Evolutionary conservation across 768 basidiomycete genomes (phyloP).

Genomic region (Amanita inopinata): DNA sequence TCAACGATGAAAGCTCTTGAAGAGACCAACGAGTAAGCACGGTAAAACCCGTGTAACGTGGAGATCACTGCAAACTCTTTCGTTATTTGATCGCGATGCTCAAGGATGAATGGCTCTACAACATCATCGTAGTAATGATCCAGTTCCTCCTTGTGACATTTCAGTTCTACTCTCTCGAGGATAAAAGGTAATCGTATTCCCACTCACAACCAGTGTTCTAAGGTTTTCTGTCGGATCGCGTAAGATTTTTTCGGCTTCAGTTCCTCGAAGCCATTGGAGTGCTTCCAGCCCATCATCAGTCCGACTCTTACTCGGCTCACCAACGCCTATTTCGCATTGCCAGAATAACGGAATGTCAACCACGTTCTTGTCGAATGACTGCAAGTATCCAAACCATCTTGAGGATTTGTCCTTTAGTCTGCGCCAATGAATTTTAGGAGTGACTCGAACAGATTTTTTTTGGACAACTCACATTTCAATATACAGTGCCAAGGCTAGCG

Average conservation of each 20-base stretch:
- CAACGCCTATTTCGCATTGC: slow-evolving; percentile 17
- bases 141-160: slow-evolving; percentile 22
- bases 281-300: slow-evolving; percentile 22
- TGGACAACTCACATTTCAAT: slow-evolving; percentile 41
- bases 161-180: slow-evolving; percentile 3
- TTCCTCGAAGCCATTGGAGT: slow-evolving; percentile 31
- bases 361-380: slow-evolving; percentile 42
- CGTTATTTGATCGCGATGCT: slow-evolving; percentile 11
- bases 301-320: background rate
- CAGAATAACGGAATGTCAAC: slow-evolving; percentile 60
- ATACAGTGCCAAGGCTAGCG: slow-evolving; percentile 55
- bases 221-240: slow-evolving; percentile 12
- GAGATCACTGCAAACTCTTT: slow-evolving; percentile 12
- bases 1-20: slow-evolving; percentile 82
- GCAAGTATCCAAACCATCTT: slow-evolving; percentile 56
- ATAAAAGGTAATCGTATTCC: background rate
- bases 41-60: slow-evolving; percentile 33
- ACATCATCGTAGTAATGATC: slow-evolving; percentile 25
- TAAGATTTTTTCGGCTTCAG: slow-evolving; percentile 26
- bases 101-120: slow-evolving; percentile 23
- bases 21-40: slow-evolving; percentile 58
- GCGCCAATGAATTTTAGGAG: slow-evolving; percentile 7
- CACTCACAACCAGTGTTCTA: slow-evolving; percentile 17
- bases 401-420: slow-evolving; percentile 43
- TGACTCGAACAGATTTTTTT: slow-evolving; percentile 4